These are phyloP conservation scores for Chara braunii DNA, from an alignment of 139 green algal species.

Conservation along the genomic window DNA sequence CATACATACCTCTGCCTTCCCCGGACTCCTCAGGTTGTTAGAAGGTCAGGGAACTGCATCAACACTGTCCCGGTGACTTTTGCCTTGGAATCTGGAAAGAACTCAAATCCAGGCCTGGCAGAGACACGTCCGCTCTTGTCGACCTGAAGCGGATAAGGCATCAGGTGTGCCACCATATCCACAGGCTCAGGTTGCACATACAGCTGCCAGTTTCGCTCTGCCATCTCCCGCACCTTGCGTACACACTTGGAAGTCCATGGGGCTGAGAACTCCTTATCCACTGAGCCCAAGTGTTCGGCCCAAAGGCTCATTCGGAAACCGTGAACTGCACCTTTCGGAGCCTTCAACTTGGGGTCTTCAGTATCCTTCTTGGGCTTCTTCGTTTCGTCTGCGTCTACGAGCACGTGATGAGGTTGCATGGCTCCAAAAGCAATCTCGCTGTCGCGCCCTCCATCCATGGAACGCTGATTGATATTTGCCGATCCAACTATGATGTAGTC, in stretches of 20 bases:
- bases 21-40: slow-evolving; percentile 42
- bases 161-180: slow-evolving; percentile 43
- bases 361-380: too few relatives aligned
- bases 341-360: too few relatives aligned
- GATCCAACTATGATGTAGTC: slow-evolving; percentile 53
- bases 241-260: slow-evolving; percentile 25
- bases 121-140: slow-evolving; percentile 23
- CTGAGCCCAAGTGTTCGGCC: slow-evolving; percentile 41
- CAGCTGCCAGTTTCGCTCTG: slow-evolving; percentile 15
- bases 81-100: slow-evolving; percentile 33
- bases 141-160: slow-evolving; percentile 46
- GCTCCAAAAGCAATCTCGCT: slow-evolving; percentile 52
- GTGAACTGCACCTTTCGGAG: slow-evolving; percentile 43
- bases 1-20: too few relatives aligned
- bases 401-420: slow-evolving; percentile 47
- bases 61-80: slow-evolving; percentile 20
- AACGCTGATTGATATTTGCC: slow-evolving; percentile 55
- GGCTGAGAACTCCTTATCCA: not conserved
- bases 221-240: slow-evolving; percentile 13
- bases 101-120: slow-evolving; percentile 11
- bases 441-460: slow-evolving; percentile 45
- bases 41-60: slow-evolving; percentile 24
- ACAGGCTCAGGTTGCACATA: slow-evolving; percentile 16
- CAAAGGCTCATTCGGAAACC: slow-evolving; percentile 47
- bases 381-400: too few relatives aligned